These are phyloP conservation scores for Tephrocybe sp. DNA, from an alignment of 768 basidiomycete species.

Conservation along the genomic window DNA sequence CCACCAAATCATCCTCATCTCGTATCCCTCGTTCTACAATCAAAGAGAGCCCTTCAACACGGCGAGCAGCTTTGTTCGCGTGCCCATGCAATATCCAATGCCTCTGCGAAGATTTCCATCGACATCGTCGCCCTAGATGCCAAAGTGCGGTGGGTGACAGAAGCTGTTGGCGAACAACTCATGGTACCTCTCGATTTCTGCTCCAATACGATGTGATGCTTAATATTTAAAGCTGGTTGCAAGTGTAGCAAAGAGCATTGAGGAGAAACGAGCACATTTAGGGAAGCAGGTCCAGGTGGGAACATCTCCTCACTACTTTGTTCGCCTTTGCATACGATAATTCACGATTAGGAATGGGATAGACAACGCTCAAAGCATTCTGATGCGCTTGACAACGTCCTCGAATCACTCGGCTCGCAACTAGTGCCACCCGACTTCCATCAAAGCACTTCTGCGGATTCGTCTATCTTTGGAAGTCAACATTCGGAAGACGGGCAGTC, in stretches of 20 bases:
- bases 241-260: slow-evolving; percentile 71
- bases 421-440: slow-evolving; percentile 80
- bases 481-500: slow-evolving; percentile 48
- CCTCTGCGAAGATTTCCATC: slow-evolving; percentile 64
- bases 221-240: slow-evolving; percentile 57
- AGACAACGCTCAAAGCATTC: slow-evolving; percentile 55
- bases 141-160: slow-evolving; percentile 75
- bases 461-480: slow-evolving; percentile 82
- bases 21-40: slow-evolving; percentile 74
- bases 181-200: slow-evolving; percentile 44
- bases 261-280: slow-evolving; percentile 65
- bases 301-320: background rate
- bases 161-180: slow-evolving; percentile 75
- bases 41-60: slow-evolving; percentile 79
- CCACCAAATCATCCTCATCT: slow-evolving; percentile 58
- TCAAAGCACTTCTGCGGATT: slow-evolving; percentile 54
- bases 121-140: slow-evolving; percentile 80
- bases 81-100: slow-evolving; percentile 62
- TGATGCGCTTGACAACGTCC: slow-evolving; percentile 62
- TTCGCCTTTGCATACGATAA: background rate
- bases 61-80: slow-evolving; percentile 74
- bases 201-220: background rate
- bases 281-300: slow-evolving; percentile 62
- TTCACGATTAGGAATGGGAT: slow-evolving; percentile 66
- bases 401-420: slow-evolving; percentile 73